Conservation (phyloP, 768 basidiomycete genomes). For the Agrocybe praecox region DNA sequence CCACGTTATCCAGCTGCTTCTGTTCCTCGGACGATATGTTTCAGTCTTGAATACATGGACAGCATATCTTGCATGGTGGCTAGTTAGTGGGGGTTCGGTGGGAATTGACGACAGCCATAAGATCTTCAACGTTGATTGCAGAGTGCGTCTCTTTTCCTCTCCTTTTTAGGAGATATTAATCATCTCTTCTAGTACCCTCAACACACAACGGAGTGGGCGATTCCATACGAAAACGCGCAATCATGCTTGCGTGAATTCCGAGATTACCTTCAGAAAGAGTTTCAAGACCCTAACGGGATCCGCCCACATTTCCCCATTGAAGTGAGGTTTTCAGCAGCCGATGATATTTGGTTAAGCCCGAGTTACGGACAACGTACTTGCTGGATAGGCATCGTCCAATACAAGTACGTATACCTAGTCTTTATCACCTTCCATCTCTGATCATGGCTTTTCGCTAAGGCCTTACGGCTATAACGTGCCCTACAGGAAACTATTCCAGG, state of each 20-base stretch:
- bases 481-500: conserved; percentile 75
- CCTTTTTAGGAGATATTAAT: conserved; percentile 8
- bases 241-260: conserved; percentile 74
- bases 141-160: conserved; percentile 52
- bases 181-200: conserved; percentile 79
- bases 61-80: conserved; percentile 69
- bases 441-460: conserved; percentile 42
- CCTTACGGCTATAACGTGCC: conserved; percentile 86
- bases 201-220: conserved; percentile 94
- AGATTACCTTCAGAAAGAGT: conserved; percentile 71
- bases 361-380: conserved; percentile 76
- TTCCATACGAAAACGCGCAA: conserved; percentile 70
- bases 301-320: conserved; percentile 93
- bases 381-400: conserved; percentile 99
- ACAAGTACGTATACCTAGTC: conserved; percentile 91
- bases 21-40: conserved; percentile 76
- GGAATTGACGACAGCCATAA: conserved; percentile 77
- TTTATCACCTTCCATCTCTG: no score
- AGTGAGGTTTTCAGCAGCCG: conserved; percentile 83
- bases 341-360: conserved; percentile 96
- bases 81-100: conserved; percentile 53
- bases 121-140: conserved; percentile 93
- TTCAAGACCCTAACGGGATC: conserved; percentile 67
- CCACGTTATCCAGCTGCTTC: conserved; percentile 81
- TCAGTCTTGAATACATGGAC: conserved; percentile 63